Base-by-base conservation (phyloP, 2,329 filamentous ascomycete genomes). In the Fusarium continuum region DNA sequence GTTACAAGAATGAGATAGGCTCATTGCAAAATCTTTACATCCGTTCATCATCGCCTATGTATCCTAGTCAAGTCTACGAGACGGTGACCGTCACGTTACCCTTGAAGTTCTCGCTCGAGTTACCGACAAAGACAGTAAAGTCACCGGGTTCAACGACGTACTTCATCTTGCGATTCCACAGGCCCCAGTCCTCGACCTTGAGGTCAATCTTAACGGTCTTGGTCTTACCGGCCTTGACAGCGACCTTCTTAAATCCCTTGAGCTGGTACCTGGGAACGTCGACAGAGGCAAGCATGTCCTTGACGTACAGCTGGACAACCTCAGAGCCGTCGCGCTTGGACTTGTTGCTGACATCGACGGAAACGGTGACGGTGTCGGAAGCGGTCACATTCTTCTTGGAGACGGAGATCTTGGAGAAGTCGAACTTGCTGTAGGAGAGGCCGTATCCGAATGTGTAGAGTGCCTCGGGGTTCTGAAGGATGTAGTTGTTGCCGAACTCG, bases 141-240 rank as follows among this genome's bases (percentile, higher is more conserved):
- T 88, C 82, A 2, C 90, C 90, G 4, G 84, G 84, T 80, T 92
- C 90, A 31, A 92, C 89, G 20, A 91, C 87, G 73, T 92, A 92
- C 73, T 88, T 77, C 87, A 91, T 89, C 60, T 81, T 80, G 1
- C 80, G 84, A 71, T 88, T 77, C 39, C 85, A 88, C 2, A 87
- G 77, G 9, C 82, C 82, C 61, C 88, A 79, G 20, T 83, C 72
- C 10, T 85, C 81, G 72, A 89, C 87, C 58, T 83, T 80, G 44
- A 80, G 69, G 28, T 82, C 78, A 22, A 90, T 78, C 28, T 76
- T 69, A 31, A 83, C 78, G 6, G 73, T 83, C 64, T 83, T 78
- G 1, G 83, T 89, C 72, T 85, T 79, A 1, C 87, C 88, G 3
- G 87, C 83, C 49, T 81, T 81, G 53, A 91, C 76, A 19, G 79